phyloP scores from a whole-genome alignment of 163 green algal genomes.

The Picocystis sp. region DNA sequence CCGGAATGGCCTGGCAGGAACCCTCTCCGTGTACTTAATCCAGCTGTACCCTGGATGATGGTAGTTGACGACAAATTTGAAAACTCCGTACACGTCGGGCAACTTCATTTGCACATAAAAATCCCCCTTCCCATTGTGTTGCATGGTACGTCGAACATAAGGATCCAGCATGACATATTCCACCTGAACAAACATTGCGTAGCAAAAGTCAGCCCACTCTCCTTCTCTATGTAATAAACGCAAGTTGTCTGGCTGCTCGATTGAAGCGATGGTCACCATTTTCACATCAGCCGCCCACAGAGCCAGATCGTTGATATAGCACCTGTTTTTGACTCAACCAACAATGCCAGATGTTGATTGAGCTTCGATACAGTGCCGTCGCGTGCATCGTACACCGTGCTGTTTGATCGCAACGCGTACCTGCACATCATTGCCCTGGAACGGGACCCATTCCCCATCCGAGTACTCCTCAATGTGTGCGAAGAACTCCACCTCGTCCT shows the following conservation, averaged over 20 bases:
- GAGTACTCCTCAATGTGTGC: slow-evolving; percentile 44
- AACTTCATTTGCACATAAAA: slow-evolving; percentile 56
- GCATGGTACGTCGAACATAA: slow-evolving; percentile 55
- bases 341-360: too few species aligned
- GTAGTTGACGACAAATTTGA: slow-evolving; percentile 91
- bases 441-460: slow-evolving; percentile 38
- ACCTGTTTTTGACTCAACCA: too few species aligned
- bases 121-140: slow-evolving; percentile 36
- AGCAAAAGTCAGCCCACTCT: background rate
- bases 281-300: too few species aligned
- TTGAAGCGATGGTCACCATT: too few species aligned
- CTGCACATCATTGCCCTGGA: slow-evolving; percentile 15
- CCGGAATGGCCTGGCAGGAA: slow-evolving; percentile 74
- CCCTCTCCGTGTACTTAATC: slow-evolving; percentile 38
- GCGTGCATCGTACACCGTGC: too few species aligned
- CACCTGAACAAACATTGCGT: slow-evolving; percentile 48
- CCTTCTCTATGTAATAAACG: slow-evolving; percentile 12
- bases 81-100: slow-evolving; percentile 89
- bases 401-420: too few species aligned
- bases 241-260: too few species aligned
- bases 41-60: slow-evolving; percentile 50
- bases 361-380: too few species aligned
- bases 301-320: too few species aligned
- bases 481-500: slow-evolving; percentile 52
- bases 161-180: slow-evolving; percentile 91